A percentile compares a stretch with the other conserved stretches of the same genome.
Conservation (phyloP, 148 eudicot species). For the Diospyros lotus region DNA sequence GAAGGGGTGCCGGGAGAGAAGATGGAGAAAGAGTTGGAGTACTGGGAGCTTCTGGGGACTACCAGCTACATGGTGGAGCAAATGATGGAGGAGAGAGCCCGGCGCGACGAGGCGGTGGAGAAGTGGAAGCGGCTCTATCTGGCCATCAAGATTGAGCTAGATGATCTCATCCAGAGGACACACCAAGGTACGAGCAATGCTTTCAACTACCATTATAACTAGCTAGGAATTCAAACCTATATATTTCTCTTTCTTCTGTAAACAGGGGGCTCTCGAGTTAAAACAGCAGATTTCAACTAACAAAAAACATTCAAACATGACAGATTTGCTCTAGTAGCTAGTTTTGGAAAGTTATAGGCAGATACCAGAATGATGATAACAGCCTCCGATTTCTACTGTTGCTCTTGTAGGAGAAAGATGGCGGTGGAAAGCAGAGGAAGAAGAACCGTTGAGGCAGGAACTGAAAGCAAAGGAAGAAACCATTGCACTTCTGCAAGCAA, state of each 20-base stretch:
- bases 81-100: conserved; percentile 45
- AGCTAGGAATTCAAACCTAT: too few species aligned
- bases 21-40: not conserved
- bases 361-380: too few species aligned
- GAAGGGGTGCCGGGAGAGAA: not conserved
- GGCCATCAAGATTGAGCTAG: conserved; percentile 77
- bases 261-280: too few species aligned
- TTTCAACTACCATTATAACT: not conserved
- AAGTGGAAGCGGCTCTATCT: conserved; percentile 83
- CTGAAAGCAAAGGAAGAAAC: conserved; percentile 54
- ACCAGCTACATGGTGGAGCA: conserved; percentile 30
- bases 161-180: conserved; percentile 69
- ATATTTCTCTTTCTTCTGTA: too few species aligned
- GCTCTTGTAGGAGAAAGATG: conserved; percentile 31
- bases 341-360: too few species aligned
- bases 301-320: too few species aligned
- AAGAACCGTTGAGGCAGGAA: conserved; percentile 31
- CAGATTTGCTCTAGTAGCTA: too few species aligned
- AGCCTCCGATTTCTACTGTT: too few species aligned
- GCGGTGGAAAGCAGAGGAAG: conserved; percentile 42
- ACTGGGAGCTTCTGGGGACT: conserved; percentile 9
- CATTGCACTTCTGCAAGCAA: conserved; percentile 36
- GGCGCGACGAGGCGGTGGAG: conserved; percentile 69
- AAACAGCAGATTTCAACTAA: too few species aligned
- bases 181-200: conserved; percentile 46